Percentiles rank a stretch among this genome's conserved stretches.
These are phyloP conservation scores for Pleurotus giganteus DNA, from an alignment of 768 basidiomycete genomes.

Conservation along the genomic window DNA sequence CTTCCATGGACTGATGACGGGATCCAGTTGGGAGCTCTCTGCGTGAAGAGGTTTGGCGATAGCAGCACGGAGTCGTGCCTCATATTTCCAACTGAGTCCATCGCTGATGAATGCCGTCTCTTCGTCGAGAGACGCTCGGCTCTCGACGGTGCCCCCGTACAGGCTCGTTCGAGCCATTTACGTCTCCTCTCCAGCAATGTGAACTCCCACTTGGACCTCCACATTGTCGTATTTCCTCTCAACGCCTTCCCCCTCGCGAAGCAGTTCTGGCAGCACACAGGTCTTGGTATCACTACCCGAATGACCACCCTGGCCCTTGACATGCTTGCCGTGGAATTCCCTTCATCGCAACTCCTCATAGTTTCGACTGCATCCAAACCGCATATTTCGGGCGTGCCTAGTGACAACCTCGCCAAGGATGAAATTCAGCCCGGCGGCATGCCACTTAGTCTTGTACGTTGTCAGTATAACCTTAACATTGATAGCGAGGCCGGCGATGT, in stretches of 20 bases:
- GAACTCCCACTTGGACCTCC: constrained; percentile 47
- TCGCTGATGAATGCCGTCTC: constrained; percentile 72
- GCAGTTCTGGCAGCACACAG: constrained; percentile 96
- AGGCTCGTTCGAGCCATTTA: constrained; percentile 64
- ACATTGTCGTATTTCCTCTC: constrained; percentile 77
- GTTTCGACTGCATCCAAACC: neutral
- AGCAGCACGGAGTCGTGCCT: constrained; percentile 67
- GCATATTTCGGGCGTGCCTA: neutral
- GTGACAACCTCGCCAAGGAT: neutral
- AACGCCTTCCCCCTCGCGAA: constrained; percentile 67
- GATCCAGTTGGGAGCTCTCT: constrained; percentile 71
- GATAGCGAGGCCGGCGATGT: neutral
- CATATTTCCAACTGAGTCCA: constrained; percentile 69
- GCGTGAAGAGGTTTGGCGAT: constrained; percentile 74
- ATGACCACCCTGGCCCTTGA: constrained; percentile 80
- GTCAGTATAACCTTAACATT: constrained; percentile 15
- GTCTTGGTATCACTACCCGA: constrained; percentile 86
- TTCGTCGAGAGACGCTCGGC: constrained; percentile 61
- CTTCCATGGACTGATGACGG: neutral
- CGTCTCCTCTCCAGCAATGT: constrained; percentile 62
- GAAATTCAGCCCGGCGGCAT: too few relatives aligned
- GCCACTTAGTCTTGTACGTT: too few relatives aligned
- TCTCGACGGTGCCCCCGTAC: constrained; percentile 38
- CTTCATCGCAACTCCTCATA: constrained; percentile 8
- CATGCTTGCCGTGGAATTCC: constrained; percentile 52